These are phyloP conservation scores for Monilinia aucupariae DNA, from an alignment of 2,329 filamentous ascomycete species.

Conservation along the genomic window DNA sequence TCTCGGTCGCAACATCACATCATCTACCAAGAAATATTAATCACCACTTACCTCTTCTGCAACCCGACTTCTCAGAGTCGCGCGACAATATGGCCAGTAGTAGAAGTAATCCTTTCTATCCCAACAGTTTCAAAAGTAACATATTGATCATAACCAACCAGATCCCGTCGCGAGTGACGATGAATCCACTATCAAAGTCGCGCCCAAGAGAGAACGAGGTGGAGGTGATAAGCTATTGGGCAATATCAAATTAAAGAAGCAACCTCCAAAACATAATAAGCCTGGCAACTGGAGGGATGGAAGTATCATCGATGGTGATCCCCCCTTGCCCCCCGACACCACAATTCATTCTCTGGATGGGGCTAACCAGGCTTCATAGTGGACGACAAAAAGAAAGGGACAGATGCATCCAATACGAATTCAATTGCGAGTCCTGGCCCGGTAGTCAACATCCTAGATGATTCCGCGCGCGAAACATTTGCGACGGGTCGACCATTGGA, in stretches of 20 bases:
- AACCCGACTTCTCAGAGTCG: background rate
- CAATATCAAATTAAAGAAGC: constrained; percentile 58
- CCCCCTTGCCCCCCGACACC: background rate
- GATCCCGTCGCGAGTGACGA: constrained; percentile 40
- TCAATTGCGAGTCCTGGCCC: constrained; percentile 48
- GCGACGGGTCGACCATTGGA: constrained; percentile 74
- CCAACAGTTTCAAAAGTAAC: background rate
- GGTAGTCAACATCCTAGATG: constrained; percentile 65
- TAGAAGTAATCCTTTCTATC: background rate
- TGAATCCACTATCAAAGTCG: constrained; percentile 58
- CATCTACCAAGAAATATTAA: constrained; percentile 2
- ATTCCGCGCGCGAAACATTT: constrained; percentile 72
- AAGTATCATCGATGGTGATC: constrained; percentile 53
- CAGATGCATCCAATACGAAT: constrained; percentile 39
- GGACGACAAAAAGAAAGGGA: constrained; percentile 53
- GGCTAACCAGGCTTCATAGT: constrained; percentile 11
- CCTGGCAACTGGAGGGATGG: constrained; percentile 68
- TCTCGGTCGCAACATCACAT: constrained; percentile 10
- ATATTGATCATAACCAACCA: constrained; percentile 5
- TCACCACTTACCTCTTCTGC: background rate
- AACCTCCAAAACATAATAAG: constrained; percentile 56
- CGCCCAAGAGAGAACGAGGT: constrained; percentile 43
- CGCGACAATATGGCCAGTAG: constrained; percentile 6
- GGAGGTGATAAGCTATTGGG: constrained; percentile 41
- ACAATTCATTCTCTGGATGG: background rate